phyloP scores from a whole-genome alignment of 2,329 filamentous ascomycete genomes.

The Fusarium begoniae region DNA sequence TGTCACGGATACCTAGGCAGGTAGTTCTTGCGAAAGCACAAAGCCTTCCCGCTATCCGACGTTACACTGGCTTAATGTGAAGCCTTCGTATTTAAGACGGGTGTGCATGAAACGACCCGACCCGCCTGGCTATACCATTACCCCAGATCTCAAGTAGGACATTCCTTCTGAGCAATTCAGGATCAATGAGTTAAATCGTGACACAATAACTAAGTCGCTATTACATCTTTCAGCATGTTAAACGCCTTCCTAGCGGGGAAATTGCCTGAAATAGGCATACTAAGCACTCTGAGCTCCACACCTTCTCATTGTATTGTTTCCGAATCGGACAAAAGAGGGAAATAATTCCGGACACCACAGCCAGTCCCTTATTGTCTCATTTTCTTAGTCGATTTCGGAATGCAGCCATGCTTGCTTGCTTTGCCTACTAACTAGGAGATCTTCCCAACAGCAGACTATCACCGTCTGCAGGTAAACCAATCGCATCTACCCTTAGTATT shows the following conservation, averaged over 20 bases:
- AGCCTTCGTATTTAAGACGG: not conserved
- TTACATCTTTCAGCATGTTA: not conserved
- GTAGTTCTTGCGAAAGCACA: not conserved
- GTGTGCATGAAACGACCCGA: not conserved
- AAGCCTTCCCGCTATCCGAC: accelerated
- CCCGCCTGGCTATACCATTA: accelerated
- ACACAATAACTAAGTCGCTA: too few species aligned
- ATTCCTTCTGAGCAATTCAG: not conserved
- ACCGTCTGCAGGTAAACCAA: not conserved
- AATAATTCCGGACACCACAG: accelerated
- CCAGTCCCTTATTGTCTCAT: not conserved
- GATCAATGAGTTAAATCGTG: not conserved
- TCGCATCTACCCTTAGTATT: not conserved
- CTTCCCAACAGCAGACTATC: not conserved
- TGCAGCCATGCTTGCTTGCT: not conserved
- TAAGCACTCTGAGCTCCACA: not conserved
- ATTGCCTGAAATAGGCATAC: not conserved
- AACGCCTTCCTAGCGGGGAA: not conserved
- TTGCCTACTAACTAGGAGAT: accelerated
- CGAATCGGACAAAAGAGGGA: not conserved
- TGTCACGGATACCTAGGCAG: not conserved
- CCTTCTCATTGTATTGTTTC: accelerated
- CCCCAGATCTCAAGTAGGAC: accelerated
- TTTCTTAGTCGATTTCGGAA: not conserved
- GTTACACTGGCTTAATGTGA: not conserved